Percentiles rank a stretch among this genome's conserved stretches.
Conservation (phyloP, 495 filamentous ascomycete genomes). For the Astrothelium macrocarpum region DNA sequence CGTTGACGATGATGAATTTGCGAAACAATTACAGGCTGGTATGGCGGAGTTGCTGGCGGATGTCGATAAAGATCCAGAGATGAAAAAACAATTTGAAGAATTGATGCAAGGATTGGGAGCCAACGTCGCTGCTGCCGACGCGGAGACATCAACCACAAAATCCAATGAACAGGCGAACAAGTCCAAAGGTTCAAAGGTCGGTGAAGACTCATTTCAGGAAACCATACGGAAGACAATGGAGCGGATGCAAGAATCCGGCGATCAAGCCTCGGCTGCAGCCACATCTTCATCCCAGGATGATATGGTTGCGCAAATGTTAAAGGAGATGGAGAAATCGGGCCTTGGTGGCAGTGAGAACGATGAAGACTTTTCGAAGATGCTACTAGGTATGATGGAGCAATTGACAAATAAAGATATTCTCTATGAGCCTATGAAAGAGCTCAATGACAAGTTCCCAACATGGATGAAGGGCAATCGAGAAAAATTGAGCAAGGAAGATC, state of each 20-base stretch:
- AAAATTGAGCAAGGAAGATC: slow-evolving; percentile 54
- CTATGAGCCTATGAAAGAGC: slow-evolving; percentile 97
- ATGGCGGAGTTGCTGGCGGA: slow-evolving; percentile 76
- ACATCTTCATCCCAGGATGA: slow-evolving; percentile 57
- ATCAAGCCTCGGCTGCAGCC: slow-evolving; percentile 70
- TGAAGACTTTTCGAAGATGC: slow-evolving; percentile 83
- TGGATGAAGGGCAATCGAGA: slow-evolving; percentile 75
- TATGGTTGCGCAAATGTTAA: slow-evolving; percentile 74
- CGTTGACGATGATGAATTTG: slow-evolving; percentile 54
- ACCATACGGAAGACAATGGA: slow-evolving; percentile 87
- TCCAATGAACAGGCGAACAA: background rate
- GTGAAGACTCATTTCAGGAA: slow-evolving; percentile 69
- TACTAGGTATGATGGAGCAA: slow-evolving; percentile 97
- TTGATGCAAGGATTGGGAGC: slow-evolving; percentile 70
- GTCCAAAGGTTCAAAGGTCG: slow-evolving; percentile 1
- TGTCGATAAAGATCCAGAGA: slow-evolving; percentile 57
- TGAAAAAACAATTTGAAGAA: slow-evolving; percentile 76
- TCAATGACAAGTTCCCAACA: slow-evolving; percentile 77
- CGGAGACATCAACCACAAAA: background rate
- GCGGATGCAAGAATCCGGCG: slow-evolving; percentile 79
- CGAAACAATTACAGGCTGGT: slow-evolving; percentile 71
- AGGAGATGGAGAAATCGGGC: slow-evolving; percentile 61
- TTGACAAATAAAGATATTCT: slow-evolving; percentile 95
- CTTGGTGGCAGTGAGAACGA: slow-evolving; percentile 52
- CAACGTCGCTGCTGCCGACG: slow-evolving; percentile 28